Percentiles rank a stretch among this genome's conserved stretches.
These are phyloP conservation scores for Rubia yunnanensis DNA, from an alignment of 257 asterid genomes.

Conservation along the genomic window DNA sequence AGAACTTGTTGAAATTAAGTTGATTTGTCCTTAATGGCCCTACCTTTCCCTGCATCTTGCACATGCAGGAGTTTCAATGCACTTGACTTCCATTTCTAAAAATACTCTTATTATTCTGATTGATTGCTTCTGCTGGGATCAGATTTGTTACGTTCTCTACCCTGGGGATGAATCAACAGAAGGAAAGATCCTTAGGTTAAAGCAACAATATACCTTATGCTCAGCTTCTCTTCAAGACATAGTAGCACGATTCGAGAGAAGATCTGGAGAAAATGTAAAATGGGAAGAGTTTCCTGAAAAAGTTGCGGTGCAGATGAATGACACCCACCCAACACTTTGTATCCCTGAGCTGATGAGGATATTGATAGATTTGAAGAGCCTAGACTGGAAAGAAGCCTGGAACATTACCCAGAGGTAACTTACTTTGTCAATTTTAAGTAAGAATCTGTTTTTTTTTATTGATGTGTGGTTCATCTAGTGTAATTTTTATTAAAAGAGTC, in stretches of 20 bases:
- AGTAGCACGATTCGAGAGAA: constrained; percentile 63
- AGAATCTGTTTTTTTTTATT: neutral
- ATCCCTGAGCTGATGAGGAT: constrained; percentile 82
- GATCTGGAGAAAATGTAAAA: constrained; percentile 45
- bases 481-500: neutral
- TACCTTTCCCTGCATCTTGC: neutral
- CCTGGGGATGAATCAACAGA: constrained; percentile 77
- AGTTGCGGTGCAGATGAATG: constrained; percentile 93
- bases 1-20: neutral
- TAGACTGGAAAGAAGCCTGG: constrained; percentile 82
- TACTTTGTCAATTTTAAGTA: neutral
- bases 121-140: constrained; percentile 18
- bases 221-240: constrained; percentile 92
- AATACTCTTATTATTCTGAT: neutral
- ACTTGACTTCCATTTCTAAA: neutral
- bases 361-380: constrained; percentile 70
- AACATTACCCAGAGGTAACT: constrained; percentile 58
- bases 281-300: constrained; percentile 85
- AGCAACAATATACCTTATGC: constrained; percentile 82
- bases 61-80: neutral
- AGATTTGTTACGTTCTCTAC: constrained; percentile 75
- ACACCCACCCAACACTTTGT: constrained; percentile 85
- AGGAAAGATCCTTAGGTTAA: constrained; percentile 65
- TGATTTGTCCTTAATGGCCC: neutral
- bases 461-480: neutral